Evolutionary conservation across 306 rosid species (phyloP).

Genomic region (Cyamopsis tetragonoloba): DNA sequence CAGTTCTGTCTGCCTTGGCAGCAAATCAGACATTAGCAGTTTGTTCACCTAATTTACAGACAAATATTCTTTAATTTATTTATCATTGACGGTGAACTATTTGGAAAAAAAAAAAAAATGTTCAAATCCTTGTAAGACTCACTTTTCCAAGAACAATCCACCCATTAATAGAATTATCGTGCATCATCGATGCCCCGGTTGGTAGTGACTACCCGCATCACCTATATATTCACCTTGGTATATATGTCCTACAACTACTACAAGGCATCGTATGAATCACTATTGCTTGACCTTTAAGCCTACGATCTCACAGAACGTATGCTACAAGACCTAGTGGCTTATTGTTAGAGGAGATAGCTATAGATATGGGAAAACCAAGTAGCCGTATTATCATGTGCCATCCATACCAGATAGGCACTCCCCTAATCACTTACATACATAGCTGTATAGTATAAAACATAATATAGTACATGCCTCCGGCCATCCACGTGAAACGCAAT

Average conservation of each 20-base stretch:
- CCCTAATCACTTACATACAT: background rate
- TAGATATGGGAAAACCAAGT: conserved; percentile 16
- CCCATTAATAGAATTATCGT: background rate
- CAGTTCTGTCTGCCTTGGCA: background rate
- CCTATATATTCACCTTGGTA: background rate
- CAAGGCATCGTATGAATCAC: conserved; percentile 19
- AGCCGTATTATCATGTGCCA: background rate
- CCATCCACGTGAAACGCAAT: conserved; percentile 25
- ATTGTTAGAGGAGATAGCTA: conserved; percentile 25
- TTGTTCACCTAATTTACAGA: background rate
- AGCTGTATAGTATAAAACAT: too few relatives aligned
- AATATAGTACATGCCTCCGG: conserved; percentile 27
- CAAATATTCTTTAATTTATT: too few relatives aligned
- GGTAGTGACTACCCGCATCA: background rate
- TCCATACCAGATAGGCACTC: background rate
- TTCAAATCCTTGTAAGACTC: background rate
- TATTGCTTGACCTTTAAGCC: conserved; percentile 51
- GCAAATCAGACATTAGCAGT: background rate
- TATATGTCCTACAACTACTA: conserved; percentile 8
- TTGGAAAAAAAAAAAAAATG: background rate
- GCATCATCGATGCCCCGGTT: conserved; percentile 8
- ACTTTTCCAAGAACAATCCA: background rate
- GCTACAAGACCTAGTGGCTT: conserved; percentile 19
- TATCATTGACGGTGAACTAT: background rate
- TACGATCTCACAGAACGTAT: conserved; percentile 25